Evolutionary conservation across 345 rosid genomes (phyloP), one percentile per base, ranked within the genome.

Genomic region (Pistacia vera): DNA sequence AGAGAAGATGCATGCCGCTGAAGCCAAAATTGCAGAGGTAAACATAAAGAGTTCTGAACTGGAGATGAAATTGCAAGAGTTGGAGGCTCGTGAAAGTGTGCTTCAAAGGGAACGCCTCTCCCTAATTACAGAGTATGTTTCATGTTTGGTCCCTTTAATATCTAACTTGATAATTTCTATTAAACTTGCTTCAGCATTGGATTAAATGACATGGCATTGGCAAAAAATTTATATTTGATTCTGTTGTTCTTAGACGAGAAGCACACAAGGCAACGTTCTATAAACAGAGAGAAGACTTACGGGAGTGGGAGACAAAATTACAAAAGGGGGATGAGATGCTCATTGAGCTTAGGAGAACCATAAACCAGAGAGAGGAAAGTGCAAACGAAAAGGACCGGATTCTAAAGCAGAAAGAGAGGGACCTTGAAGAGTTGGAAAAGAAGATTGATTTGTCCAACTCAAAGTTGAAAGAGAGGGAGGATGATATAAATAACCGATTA

Each of bases 231-330:
- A 17, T 48, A 30, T 38, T 70, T 74, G 68, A 3, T 74, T 36
- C 25, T 38, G 51, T 67, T 71, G 66, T 71, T 75, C 46, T 63
- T 81, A 95, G 99, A 78, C 90, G 86, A 83, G 99, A 95, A 81
- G 96, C 95, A 70, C 90, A 89, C 14, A 82, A 84, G 76, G 88
- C 91, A 71, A 82, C 88, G 69, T 87, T 92, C 65, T 86, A 85
- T 80, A 87, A 86, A 80, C 90, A 90, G 74, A 88, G 92, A 68
- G 96, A 90, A 84, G 97, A 93, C 48, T 73, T 93, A 66, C 82
- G 73, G 70, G 94, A 87, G 77, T 91, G 96, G 98, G 97, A 93
- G 82, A 88, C 72, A 80, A 88, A 83, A 78, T 78, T 93, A 41
- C 82, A 74, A 63, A 76, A 80, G 28, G 58, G 68, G 76, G 98